Evolutionary conservation across 1,284 basidiomycete genomes (phyloP).

Genomic region (Trichosporon sp.): DNA sequence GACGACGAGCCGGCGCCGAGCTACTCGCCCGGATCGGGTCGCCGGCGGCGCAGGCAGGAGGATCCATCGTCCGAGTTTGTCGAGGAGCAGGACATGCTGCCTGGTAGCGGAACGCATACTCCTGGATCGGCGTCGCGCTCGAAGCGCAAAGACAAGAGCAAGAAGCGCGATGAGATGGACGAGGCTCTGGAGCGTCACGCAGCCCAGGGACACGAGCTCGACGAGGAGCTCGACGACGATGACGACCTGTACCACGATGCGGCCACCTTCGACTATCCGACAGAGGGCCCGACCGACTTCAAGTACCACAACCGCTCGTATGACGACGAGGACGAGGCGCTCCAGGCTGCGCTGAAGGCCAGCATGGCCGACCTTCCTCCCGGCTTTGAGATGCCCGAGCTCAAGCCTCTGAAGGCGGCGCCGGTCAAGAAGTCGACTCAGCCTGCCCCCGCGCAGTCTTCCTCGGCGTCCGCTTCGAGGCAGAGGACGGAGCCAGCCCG

Average conservation of each 20-base stretch:
- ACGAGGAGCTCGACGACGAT: conserved; percentile 21
- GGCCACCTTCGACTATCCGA: neutral
- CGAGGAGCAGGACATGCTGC: conserved; percentile 12
- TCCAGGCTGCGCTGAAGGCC: conserved; percentile 77
- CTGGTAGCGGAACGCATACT: neutral
- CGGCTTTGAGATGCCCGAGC: conserved; percentile 19
- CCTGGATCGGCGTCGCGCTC: neutral
- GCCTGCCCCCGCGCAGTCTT: neutral
- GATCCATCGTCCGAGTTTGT: conserved; percentile 9
- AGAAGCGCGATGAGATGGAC: conserved; percentile 20
- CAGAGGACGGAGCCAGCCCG: neutral
- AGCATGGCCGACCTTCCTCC: conserved; percentile 63
- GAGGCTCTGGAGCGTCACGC: conserved; percentile 28
- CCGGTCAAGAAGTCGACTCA: neutral
- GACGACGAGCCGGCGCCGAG: conserved; percentile 7
- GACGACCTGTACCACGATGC: conserved; percentile 20
- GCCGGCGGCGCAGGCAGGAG: conserved; percentile 18
- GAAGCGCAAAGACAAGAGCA: neutral
- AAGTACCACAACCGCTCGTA: conserved; percentile 50
- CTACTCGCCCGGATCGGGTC: conserved; percentile 12
- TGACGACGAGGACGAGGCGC: conserved; percentile 77
- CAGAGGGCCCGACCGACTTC: conserved; percentile 36
- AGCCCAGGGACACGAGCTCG: conserved; percentile 17
- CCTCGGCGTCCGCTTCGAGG: neutral
- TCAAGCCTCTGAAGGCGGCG: conserved; percentile 6